phyloP scores from a whole-genome alignment of 225 moss, liverwort and hornwort genomes.

The Asterella californica region DNA sequence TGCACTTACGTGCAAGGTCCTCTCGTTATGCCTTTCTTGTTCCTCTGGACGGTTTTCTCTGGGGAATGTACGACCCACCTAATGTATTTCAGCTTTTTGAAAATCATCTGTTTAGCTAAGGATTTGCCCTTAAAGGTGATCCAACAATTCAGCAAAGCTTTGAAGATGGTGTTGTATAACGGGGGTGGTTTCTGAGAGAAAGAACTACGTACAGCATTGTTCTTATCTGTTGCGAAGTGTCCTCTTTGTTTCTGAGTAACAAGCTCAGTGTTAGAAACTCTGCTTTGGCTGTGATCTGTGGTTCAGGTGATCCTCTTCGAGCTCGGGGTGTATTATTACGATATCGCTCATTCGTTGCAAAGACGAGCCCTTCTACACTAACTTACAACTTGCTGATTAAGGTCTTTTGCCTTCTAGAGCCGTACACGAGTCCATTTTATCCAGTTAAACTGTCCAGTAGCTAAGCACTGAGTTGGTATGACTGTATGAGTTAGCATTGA shows the following conservation, averaged over 20 bases:
- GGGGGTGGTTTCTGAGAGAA: background rate
- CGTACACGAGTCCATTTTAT: background rate
- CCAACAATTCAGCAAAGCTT: background rate
- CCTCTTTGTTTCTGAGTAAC: background rate
- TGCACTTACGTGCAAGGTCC: background rate
- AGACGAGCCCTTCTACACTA: constrained; percentile 68
- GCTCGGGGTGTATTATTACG: constrained; percentile 84
- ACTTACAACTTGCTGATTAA: constrained; percentile 95
- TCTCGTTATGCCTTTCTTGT: background rate
- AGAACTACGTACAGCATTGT: background rate
- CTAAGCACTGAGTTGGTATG: background rate
- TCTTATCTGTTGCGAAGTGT: background rate
- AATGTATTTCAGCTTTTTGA: background rate
- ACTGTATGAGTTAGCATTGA: too few species aligned
- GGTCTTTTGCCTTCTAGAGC: constrained; percentile 25
- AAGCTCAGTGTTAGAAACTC: too few species aligned
- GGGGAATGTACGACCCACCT: background rate
- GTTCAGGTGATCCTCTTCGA: constrained; percentile 81
- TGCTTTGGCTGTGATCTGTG: background rate
- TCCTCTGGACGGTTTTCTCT: background rate
- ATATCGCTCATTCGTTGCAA: constrained; percentile 78
- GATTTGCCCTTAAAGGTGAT: background rate
- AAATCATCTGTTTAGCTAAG: background rate
- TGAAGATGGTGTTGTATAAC: background rate
- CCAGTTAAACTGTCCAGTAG: background rate